phyloP scores from a whole-genome alignment of 1,284 basidiomycete genomes.

The Melampsora larici-populina region DNA sequence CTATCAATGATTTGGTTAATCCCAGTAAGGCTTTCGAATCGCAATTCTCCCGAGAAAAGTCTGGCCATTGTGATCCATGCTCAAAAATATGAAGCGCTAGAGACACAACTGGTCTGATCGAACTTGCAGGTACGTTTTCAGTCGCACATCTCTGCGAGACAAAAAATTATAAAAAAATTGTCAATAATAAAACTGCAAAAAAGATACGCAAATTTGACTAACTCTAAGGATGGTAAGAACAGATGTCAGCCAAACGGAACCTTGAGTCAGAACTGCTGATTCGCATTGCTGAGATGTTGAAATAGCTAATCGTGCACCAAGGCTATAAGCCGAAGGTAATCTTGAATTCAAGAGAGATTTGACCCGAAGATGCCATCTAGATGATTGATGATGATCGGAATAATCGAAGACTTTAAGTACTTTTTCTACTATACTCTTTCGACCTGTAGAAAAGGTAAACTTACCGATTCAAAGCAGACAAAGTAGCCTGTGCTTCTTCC shows the following conservation, averaged over 20 bases:
- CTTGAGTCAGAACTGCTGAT: background rate
- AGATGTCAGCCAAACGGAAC: constrained; percentile 8
- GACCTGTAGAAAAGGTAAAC: background rate
- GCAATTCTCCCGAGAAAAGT: constrained; percentile 8
- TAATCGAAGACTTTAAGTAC: background rate
- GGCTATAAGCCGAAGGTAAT: background rate
- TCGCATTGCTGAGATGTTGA: constrained; percentile 3
- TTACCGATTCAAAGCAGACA: no score
- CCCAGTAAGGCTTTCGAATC: constrained; percentile 15
- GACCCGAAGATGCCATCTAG: constrained; percentile 16
- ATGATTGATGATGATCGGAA: background rate
- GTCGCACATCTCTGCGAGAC: background rate
- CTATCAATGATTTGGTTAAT: constrained; percentile 10
- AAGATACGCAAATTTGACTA: background rate
- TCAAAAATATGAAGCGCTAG: constrained; percentile 11
- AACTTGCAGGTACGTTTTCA: background rate
- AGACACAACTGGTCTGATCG: background rate
- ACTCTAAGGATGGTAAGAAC: background rate
- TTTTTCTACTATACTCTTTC: background rate
- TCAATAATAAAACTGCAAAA: no score
- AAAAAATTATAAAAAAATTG: no score
- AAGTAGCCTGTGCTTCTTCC: background rate
- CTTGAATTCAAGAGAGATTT: constrained; percentile 24
- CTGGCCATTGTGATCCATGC: constrained; percentile 2
- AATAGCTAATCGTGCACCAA: constrained; percentile 15